Conservation (phyloP, 441 rosid genomes). For the Aleurites moluccanus region DNA sequence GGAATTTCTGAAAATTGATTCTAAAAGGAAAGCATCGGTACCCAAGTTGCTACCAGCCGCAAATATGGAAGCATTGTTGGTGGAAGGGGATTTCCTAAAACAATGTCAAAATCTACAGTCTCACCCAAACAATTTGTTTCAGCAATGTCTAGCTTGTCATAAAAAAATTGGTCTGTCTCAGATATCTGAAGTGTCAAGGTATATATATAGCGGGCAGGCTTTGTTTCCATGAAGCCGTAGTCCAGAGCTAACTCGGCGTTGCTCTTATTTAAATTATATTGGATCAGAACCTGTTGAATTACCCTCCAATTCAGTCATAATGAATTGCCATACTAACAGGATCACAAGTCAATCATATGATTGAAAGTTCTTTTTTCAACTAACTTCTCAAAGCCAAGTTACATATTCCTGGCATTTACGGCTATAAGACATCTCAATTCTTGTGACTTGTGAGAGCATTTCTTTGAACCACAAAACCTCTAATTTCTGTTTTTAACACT, state of each 20-base stretch:
- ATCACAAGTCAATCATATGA: conserved; percentile 1
- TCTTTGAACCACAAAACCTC: not conserved
- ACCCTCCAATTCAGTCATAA: conserved; percentile 10
- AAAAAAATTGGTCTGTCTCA: conserved; percentile 59
- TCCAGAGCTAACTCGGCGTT: conserved; percentile 90
- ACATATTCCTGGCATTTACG: not conserved
- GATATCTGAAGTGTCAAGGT: conserved; percentile 75
- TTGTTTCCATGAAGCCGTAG: conserved; percentile 82
- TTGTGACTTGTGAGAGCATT: not conserved
- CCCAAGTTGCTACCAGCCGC: conserved; percentile 82
- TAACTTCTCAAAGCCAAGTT: not conserved
- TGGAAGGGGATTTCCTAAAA: conserved; percentile 69
- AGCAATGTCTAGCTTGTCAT: conserved; percentile 88
- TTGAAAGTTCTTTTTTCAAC: not conserved
- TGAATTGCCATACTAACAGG: conserved; percentile 2
- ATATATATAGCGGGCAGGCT: conserved; percentile 59
- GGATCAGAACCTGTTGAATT: conserved; percentile 68
- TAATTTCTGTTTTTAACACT: not conserved
- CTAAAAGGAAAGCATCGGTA: conserved; percentile 84
- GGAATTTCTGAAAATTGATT: conserved; percentile 75
- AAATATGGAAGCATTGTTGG: conserved; percentile 67
- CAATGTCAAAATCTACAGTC: conserved; percentile 60
- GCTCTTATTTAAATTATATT: conserved; percentile 81
- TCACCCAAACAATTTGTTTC: conserved; percentile 74
- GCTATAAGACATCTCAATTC: not conserved